These are phyloP conservation scores for Secale cereale DNA, from an alignment of 176 grass and related monocot genomes.

Conservation along the genomic window DNA sequence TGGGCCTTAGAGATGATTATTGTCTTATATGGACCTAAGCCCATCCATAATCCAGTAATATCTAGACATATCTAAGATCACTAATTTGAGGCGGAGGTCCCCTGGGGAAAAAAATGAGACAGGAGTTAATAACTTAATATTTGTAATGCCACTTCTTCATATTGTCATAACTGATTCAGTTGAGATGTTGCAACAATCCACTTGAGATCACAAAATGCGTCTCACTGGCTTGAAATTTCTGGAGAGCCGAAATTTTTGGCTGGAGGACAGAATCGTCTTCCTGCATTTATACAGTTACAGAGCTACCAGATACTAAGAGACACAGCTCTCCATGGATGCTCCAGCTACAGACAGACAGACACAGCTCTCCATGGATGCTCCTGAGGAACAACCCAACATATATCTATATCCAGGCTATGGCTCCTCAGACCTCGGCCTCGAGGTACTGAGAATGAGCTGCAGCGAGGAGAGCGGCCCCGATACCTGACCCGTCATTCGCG, in stretches of 20 bases:
- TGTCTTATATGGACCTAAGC: too few relatives aligned
- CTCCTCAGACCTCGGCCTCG: slow-evolving; percentile 18
- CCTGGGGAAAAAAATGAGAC: too few relatives aligned
- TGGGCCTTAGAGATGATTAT: too few relatives aligned
- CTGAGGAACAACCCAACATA: background rate
- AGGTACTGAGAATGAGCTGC: slow-evolving; percentile 41
- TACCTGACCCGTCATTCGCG: slow-evolving; percentile 29
- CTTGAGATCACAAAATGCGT: background rate
- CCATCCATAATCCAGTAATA: too few relatives aligned
- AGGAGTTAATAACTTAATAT: too few relatives aligned
- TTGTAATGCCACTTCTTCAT: too few relatives aligned
- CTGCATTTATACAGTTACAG: slow-evolving; percentile 23
- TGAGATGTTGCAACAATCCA: background rate
- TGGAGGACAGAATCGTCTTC: background rate
- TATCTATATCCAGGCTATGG: background rate
- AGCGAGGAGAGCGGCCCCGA: slow-evolving; percentile 36
- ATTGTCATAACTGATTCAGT: background rate
- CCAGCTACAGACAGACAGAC: background rate
- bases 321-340: background rate
- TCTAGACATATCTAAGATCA: too few relatives aligned
- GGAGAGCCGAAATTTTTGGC: background rate
- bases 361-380: background rate
- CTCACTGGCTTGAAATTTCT: background rate
- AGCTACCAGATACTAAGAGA: background rate
- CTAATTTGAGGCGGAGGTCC: too few relatives aligned